Conservation (phyloP, 2,329 filamentous ascomycete species). For the Aureobasidium sp. region DNA sequence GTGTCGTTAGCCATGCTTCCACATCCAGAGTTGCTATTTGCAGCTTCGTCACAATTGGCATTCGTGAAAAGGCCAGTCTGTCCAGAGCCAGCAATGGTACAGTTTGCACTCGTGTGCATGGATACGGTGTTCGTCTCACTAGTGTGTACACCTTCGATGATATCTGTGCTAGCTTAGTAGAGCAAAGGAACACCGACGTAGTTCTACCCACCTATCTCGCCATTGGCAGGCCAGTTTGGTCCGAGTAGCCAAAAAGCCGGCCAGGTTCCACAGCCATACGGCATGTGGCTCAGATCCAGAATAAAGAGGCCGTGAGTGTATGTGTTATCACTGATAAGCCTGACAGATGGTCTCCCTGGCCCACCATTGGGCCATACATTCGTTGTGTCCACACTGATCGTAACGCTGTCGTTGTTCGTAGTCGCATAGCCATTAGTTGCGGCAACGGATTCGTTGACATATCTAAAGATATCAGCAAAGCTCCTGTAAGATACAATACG, state of each 20-base stretch:
- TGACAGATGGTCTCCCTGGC: constrained; percentile 28
- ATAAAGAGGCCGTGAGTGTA: constrained; percentile 35
- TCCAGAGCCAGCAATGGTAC: constrained; percentile 25
- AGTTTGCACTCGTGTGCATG: constrained; percentile 27
- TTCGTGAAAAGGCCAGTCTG: constrained; percentile 25
- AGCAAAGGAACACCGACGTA: not conserved
- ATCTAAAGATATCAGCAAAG: constrained; percentile 19
- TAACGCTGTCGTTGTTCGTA: constrained; percentile 20
- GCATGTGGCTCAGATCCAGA: constrained; percentile 33
- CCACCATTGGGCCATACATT: constrained; percentile 37
- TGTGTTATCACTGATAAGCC: constrained; percentile 30
- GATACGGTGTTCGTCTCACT: constrained; percentile 24
- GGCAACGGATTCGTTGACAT: constrained; percentile 35
- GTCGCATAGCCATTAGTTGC: constrained; percentile 27
- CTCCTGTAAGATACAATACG: not conserved
- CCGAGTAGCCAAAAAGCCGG: constrained; percentile 36
- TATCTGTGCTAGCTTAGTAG: constrained; percentile 22
- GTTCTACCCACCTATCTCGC: constrained; percentile 26
- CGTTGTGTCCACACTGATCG: constrained; percentile 30
- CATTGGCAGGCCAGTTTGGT: constrained; percentile 39
- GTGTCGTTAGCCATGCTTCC: constrained; percentile 20
- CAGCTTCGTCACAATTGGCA: constrained; percentile 23
- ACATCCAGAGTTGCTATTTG: constrained; percentile 27
- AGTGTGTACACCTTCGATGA: constrained; percentile 31
- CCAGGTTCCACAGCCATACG: constrained; percentile 34